Evolutionary conservation across 768 basidiomycete genomes (phyloP).

Genomic region (Chiua virens): DNA sequence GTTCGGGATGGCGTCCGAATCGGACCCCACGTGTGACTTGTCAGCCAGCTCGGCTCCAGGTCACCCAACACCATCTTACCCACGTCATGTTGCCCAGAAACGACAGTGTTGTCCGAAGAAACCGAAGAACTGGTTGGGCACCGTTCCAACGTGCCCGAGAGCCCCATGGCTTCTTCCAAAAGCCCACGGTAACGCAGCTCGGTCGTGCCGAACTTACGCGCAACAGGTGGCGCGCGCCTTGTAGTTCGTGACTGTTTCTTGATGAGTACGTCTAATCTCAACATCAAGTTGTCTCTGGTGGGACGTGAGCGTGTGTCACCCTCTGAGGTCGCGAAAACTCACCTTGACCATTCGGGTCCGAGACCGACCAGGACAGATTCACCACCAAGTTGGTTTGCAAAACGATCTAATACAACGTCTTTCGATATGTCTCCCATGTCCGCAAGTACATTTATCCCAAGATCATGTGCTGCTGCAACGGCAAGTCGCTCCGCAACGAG

Average conservation of each 20-base stretch:
- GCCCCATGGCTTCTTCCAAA: slow-evolving; percentile 33
- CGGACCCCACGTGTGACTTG: slow-evolving; percentile 42
- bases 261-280: slow-evolving; percentile 33
- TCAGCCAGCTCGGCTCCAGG: slow-evolving; percentile 35
- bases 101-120: slow-evolving; percentile 31
- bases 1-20: slow-evolving; percentile 59
- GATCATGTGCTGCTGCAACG: slow-evolving; percentile 35
- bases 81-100: slow-evolving; percentile 40
- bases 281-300: slow-evolving; percentile 20
- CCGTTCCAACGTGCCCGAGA: slow-evolving; percentile 21
- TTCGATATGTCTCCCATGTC: slow-evolving; percentile 52
- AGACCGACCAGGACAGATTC: slow-evolving; percentile 36
- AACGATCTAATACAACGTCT: slow-evolving; percentile 61
- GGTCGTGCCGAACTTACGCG: slow-evolving; percentile 28
- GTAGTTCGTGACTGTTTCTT: slow-evolving; percentile 24
- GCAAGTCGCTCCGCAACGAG: slow-evolving; percentile 70
- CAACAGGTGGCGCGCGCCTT: background rate
- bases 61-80: slow-evolving; percentile 43
- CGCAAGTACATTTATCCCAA: slow-evolving; percentile 41
- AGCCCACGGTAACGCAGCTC: slow-evolving; percentile 55
- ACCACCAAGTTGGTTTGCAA: slow-evolving; percentile 51
- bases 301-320: background rate
- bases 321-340: slow-evolving; percentile 15
- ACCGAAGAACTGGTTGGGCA: slow-evolving; percentile 12
- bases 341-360: slow-evolving; percentile 62